Evolutionary conservation across 306 rosid species (phyloP), one percentile per base, ranked within the genome.

Genomic region (Carpinus viminea): DNA sequence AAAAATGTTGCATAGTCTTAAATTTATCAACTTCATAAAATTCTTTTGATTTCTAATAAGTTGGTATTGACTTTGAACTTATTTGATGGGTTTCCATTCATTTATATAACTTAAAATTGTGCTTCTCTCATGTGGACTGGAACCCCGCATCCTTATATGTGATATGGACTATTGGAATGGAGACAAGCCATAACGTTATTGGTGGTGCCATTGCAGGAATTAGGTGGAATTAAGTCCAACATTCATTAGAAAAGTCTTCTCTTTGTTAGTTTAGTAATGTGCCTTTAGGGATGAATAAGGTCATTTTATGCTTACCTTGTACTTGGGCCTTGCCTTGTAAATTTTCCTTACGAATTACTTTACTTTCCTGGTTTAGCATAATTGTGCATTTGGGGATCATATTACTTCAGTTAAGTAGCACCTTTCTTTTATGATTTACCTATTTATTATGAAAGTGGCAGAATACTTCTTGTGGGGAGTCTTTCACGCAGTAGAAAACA

Each of bases 401-500:
- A 9, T 57, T 21, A 2, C 16, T 59, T 26, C 17, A 12, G 28
- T 59, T 59, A 24, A 59, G 2, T 59, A 13, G 66, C 36, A 24
- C 66, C 28, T 24, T 4, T 59, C 45, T 41, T 57, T 59, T 21
- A 59, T 59, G 66, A 59, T 11, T 59, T 26, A 41, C 15, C 1
- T 59, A 20, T 24, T 59, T 11, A 21, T 26, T 64, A 2, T 64
- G 70, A 64, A 34, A 31, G 0, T 64, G 15, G 43, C n/a, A 10
- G 46, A 64, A 17, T 34, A 86, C 80, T 79, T 93, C 4, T 90
- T 90, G 88, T 41, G 45, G 45, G 98, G 96, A 76, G 17, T 90
- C 72, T 89, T 91, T 79, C 87, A 86, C 17, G 41, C 0, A 28
- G 59, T 7, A 0, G 66, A 81, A 71, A 55, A 60, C 18, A 46